Conservation (phyloP, 129 eudicot genomes). For the Cynara cardunculus region DNA sequence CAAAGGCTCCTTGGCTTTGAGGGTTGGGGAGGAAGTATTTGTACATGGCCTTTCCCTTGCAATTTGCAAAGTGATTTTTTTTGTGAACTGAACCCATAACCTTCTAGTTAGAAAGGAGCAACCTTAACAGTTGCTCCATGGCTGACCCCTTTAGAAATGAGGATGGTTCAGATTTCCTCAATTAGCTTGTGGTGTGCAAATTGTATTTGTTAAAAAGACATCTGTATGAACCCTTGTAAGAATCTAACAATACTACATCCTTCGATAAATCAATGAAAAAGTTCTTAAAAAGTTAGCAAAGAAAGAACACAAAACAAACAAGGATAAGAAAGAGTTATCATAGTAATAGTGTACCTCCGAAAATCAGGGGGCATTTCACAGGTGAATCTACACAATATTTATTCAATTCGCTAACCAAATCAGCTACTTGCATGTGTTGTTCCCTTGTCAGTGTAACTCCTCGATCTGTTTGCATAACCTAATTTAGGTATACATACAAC, state of each 20-base stretch:
- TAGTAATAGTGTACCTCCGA: conserved; percentile 62
- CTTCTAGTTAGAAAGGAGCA: too few species aligned
- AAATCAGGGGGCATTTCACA: conserved; percentile 81
- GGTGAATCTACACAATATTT: conserved; percentile 78
- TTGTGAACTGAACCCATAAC: too few species aligned
- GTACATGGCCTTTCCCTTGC: too few species aligned
- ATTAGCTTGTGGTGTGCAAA: too few species aligned
- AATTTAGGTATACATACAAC: conserved; percentile 25
- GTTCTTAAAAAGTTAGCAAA: not conserved
- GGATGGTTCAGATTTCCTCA: too few species aligned
- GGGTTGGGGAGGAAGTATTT: too few species aligned
- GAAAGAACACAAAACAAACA: not conserved
- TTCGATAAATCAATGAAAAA: not conserved
- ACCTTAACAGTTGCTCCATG: too few species aligned
- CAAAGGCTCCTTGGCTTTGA: too few species aligned
- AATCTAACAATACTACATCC: not conserved
- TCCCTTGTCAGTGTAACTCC: conserved; percentile 70
- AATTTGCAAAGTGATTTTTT: too few species aligned
- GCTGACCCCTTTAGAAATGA: too few species aligned
- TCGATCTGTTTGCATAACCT: conserved; percentile 85
- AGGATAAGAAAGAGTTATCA: not conserved
- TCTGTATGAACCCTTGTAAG: not conserved
- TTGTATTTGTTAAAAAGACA: too few species aligned
- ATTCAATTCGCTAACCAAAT: conserved; percentile 58
- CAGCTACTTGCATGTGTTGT: conserved; percentile 75